phyloP scores from a whole-genome alignment of 345 rosid genomes.

The Eucalyptus marginata region DNA sequence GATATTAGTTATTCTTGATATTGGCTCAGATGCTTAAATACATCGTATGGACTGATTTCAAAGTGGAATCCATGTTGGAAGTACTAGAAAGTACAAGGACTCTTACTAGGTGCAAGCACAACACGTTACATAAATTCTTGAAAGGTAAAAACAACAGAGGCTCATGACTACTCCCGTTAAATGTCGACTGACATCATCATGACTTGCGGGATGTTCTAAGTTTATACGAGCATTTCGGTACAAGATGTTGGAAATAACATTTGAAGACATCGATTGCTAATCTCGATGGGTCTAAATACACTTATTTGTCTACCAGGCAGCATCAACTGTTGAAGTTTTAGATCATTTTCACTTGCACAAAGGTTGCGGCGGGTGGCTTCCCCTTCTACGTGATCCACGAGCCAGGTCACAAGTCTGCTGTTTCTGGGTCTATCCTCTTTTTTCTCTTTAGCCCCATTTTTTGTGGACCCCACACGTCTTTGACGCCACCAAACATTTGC shows the following conservation, averaged over 20 bases:
- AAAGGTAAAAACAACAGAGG: neutral
- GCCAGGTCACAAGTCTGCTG: neutral
- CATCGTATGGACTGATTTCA: neutral
- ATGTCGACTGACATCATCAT: neutral
- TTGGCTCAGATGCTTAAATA: neutral
- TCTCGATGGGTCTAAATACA: neutral
- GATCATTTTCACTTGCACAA: neutral
- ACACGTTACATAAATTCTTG: neutral
- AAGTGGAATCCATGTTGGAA: neutral
- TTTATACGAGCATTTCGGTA: neutral
- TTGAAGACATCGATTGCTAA: too few species aligned
- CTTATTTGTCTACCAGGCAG: neutral
- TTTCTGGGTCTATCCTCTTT: too few species aligned
- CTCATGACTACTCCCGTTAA: neutral
- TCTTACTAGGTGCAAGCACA: neutral
- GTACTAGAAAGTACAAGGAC: neutral
- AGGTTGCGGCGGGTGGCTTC: rapidly evolving
- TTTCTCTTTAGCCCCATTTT: too few species aligned
- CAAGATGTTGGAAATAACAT: rapidly evolving
- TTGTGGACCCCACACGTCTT: too few species aligned
- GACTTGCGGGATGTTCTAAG: neutral
- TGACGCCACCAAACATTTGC: too few species aligned
- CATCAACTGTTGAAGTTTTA: rapidly evolving
- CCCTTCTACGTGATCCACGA: neutral
- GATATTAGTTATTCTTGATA: neutral